phyloP scores from a whole-genome alignment of 1,284 basidiomycete species.

The Ceratobasidium sp. region DNA sequence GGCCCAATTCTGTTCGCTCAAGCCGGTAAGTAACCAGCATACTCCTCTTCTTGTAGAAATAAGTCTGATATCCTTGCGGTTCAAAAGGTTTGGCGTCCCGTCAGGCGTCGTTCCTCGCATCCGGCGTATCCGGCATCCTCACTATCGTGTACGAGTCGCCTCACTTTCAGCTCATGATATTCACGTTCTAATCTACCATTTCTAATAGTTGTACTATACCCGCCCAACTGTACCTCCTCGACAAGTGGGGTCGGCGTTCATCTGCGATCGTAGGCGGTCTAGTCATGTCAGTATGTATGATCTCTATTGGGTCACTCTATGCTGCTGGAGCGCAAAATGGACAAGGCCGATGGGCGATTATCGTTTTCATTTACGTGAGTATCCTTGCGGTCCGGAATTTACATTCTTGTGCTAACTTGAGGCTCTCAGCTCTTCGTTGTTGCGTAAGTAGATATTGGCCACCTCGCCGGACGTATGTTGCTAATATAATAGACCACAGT shows the following conservation, averaged over 20 bases:
- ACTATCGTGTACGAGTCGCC: constrained; percentile 53
- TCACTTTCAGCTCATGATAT: not conserved
- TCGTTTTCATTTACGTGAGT: constrained; percentile 60
- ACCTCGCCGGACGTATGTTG: constrained; percentile 41
- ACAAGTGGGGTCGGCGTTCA: constrained; percentile 61
- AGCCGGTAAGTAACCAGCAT: constrained; percentile 53
- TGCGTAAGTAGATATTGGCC: constrained; percentile 6
- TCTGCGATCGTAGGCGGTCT: constrained; percentile 61
- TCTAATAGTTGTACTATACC: constrained; percentile 54
- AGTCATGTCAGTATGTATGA: constrained; percentile 56
- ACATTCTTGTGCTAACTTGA: not conserved
- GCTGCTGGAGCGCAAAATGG: constrained; percentile 53
- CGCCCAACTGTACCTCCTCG: constrained; percentile 57
- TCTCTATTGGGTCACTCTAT: constrained; percentile 60
- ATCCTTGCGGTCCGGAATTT: not conserved
- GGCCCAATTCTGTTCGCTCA: constrained; percentile 64
- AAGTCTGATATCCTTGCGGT: constrained; percentile 24
- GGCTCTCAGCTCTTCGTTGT: constrained; percentile 35
- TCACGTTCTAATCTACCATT: not conserved
- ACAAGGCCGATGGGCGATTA: constrained; percentile 58
- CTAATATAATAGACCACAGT: constrained; percentile 54
- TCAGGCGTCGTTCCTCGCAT: constrained; percentile 63
- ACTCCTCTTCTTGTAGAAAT: not conserved
- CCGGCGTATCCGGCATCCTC: constrained; percentile 63
- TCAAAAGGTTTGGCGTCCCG: constrained; percentile 54